Conservation (phyloP, 345 rosid genomes). For the Hevea brasiliensis region DNA sequence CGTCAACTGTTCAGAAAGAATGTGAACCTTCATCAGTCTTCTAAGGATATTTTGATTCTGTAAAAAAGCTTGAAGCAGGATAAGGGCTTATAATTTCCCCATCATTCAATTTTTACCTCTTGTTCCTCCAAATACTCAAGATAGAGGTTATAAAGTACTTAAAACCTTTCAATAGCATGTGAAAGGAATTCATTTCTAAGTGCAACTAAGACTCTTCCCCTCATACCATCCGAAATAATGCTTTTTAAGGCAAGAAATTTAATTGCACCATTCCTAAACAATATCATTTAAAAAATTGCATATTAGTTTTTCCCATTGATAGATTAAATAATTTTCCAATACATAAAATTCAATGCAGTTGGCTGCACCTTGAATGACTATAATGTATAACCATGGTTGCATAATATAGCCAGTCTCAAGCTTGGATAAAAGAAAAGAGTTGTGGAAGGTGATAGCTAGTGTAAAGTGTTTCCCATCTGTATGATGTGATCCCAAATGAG, state of each 20-base stretch:
- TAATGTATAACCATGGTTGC: background rate
- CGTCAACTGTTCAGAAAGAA: conserved; percentile 59
- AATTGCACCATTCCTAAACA: background rate
- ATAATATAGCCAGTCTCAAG: background rate
- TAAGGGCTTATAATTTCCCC: background rate
- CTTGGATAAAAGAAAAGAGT: background rate
- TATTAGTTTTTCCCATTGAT: too few relatives aligned
- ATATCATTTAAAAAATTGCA: background rate
- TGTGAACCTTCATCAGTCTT: background rate
- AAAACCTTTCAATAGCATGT: background rate
- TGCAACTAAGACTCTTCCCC: background rate
- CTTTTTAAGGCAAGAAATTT: background rate
- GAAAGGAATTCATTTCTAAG: background rate
- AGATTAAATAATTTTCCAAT: background rate
- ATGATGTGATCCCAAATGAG: too few relatives aligned
- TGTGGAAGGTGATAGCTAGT: background rate
- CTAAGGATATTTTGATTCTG: background rate
- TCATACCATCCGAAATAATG: background rate
- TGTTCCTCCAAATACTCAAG: background rate
- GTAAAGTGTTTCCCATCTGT: background rate
- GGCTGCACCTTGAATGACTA: background rate
- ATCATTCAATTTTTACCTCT: background rate
- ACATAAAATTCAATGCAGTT: background rate
- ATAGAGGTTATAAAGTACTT: background rate
- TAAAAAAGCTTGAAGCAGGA: background rate